These are phyloP conservation scores for Botryotinia convoluta DNA, from an alignment of 2,329 filamentous ascomycete species.

Conservation along the genomic window DNA sequence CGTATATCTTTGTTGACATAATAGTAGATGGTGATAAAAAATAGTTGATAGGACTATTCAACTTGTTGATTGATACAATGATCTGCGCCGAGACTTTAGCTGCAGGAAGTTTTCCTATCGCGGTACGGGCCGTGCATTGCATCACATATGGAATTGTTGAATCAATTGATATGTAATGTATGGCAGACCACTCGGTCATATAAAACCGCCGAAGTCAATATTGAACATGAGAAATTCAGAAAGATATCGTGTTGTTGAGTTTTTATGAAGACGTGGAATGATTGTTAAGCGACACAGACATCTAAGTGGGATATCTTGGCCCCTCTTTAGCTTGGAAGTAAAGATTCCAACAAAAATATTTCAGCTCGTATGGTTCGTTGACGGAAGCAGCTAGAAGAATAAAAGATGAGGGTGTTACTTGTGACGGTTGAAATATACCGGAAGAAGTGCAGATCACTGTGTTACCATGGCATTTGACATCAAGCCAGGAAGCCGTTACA, in stretches of 20 bases:
- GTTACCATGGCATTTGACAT: slow-evolving; percentile 1
- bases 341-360: neutral
- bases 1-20: neutral
- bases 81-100: slow-evolving; percentile 6
- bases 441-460: neutral
- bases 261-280: neutral
- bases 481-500: neutral
- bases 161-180: slow-evolving; percentile 15
- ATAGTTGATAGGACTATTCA: neutral
- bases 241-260: slow-evolving; percentile 3
- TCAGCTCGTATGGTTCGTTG: neutral
- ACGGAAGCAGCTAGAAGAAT: neutral
- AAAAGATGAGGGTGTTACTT: neutral
- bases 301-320: neutral
- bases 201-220: slow-evolving; percentile 15
- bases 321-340: neutral
- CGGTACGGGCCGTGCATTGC: slow-evolving; percentile 18
- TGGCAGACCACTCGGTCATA: slow-evolving; percentile 16
- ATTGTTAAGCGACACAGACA: slow-evolving; percentile 2
- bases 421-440: neutral
- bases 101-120: slow-evolving; percentile 15
- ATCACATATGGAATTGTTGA: slow-evolving; percentile 4
- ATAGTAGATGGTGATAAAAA: slow-evolving; percentile 7
- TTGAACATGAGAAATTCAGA: neutral
- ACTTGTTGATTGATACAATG: neutral